These are phyloP conservation scores for Agrocybe praecox DNA, from an alignment of 768 basidiomycete genomes.

Conservation along the genomic window DNA sequence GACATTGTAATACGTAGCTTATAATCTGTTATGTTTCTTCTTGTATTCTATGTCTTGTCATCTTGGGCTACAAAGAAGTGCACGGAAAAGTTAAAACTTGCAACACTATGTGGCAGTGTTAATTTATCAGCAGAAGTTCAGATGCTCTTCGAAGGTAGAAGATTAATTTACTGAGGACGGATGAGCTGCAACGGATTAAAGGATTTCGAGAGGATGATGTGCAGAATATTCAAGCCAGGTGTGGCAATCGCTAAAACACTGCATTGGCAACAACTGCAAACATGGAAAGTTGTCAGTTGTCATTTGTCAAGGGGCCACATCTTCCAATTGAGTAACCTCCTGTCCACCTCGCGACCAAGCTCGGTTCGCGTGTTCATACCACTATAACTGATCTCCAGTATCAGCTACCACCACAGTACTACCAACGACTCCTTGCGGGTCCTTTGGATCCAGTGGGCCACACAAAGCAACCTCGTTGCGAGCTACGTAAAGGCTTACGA, in stretches of 20 bases:
- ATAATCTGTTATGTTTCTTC: too few species aligned
- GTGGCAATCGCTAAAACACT: neutral
- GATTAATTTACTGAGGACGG: too few species aligned
- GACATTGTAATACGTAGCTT: too few species aligned
- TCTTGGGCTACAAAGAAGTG: too few species aligned
- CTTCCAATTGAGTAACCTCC: conserved; percentile 13
- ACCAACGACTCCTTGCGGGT: neutral
- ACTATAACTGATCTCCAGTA: conserved; percentile 5
- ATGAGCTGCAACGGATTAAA: neutral
- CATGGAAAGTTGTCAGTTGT: conserved; percentile 4
- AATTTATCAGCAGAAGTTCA: too few species aligned
- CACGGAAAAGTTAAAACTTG: too few species aligned
- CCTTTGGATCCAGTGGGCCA: neutral
- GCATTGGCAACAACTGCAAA: conserved; percentile 18
- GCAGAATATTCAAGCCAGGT: neutral
- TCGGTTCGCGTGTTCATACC: conserved; percentile 16
- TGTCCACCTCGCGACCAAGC: neutral
- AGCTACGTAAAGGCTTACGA: neutral
- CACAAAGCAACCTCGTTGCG: conserved; percentile 1
- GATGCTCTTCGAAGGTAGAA: too few species aligned
- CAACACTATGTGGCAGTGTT: too few species aligned
- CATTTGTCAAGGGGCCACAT: neutral
- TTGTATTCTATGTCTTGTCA: too few species aligned
- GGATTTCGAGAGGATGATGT: neutral
- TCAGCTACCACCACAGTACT: conserved; percentile 1